Evolutionary conservation across 2,329 filamentous ascomycete species (phyloP).

Genomic region (Reticulascus tulasneorum): DNA sequence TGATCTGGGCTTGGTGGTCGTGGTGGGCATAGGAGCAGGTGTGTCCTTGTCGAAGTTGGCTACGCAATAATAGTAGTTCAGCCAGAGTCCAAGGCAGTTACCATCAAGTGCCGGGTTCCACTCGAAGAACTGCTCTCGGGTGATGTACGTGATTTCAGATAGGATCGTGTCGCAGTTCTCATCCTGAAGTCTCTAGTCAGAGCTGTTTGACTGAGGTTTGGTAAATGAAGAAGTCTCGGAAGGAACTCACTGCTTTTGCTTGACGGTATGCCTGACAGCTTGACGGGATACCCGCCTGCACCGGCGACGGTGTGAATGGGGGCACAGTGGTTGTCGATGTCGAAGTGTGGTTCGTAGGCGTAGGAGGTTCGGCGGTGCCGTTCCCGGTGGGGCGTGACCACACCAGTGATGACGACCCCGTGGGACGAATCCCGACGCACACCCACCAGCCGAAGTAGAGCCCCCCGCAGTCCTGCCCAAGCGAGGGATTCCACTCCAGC

Average conservation of each 20-base stretch:
- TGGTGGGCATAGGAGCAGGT: background rate
- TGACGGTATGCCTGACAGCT: conserved; percentile 11
- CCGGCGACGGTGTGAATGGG: conserved; percentile 8
- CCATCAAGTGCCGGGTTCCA: conserved; percentile 21
- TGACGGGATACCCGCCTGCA: conserved; percentile 6
- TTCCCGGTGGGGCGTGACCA: conserved; percentile 6
- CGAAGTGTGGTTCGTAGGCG: conserved; percentile 1
- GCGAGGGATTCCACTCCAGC: conserved; percentile 13
- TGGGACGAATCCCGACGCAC: conserved; percentile 1
- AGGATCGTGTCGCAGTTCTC: conserved; percentile 8
- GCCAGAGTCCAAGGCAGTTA: conserved; percentile 21
- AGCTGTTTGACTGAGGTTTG: no score
- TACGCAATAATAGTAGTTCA: conserved; percentile 18
- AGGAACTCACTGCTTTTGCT: no score
- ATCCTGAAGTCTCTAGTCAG: no score
- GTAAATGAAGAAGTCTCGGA: no score
- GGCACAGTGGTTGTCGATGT: background rate
- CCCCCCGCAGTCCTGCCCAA: conserved; percentile 10
- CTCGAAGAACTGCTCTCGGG: conserved; percentile 18
- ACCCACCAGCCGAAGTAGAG: conserved; percentile 6
- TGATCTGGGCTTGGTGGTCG: conserved; percentile 2
- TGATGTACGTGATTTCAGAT: background rate
- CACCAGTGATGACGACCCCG: background rate
- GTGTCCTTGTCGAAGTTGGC: conserved; percentile 6
- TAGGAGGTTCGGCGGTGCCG: conserved; percentile 4